phyloP scores from a whole-genome alignment of 1,284 basidiomycete species.

The Papiliotrema fonsecae region DNA sequence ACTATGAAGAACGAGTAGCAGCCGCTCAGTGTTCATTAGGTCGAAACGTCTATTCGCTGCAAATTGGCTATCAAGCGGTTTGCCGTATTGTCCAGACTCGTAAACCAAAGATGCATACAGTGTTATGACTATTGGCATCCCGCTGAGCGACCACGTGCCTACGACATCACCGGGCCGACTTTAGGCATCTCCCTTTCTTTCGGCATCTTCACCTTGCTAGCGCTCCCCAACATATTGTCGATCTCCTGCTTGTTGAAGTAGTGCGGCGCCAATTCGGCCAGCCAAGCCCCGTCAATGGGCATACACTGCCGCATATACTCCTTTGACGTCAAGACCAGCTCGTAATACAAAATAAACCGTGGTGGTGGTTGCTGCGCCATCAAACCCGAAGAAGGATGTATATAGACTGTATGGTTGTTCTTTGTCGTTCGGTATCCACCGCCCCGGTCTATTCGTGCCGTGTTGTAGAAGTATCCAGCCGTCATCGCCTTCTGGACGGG shows the following conservation, averaged over 20 bases:
- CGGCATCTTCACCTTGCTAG: conserved; percentile 77
- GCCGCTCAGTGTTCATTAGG: no score
- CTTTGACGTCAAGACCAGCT: conserved; percentile 58
- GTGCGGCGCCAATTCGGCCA: conserved; percentile 90
- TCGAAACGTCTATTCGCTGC: no score
- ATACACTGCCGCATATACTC: conserved; percentile 77
- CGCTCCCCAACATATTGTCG: conserved; percentile 72
- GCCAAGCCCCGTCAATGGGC: conserved; percentile 93
- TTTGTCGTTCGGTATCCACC: conserved; percentile 91
- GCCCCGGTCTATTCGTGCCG: conserved; percentile 84
- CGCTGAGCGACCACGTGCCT: no score
- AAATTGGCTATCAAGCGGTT: no score
- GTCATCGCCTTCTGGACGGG: conserved; percentile 93
- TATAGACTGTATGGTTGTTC: conserved; percentile 90
- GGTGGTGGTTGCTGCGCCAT: conserved; percentile 94
- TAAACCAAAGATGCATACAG: no score
- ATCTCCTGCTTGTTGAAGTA: conserved; percentile 87
- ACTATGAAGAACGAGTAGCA: no score
- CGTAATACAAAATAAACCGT: conserved; percentile 87
- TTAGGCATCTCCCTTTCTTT: conserved; percentile 51
- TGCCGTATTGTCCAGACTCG: no score
- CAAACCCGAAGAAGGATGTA: conserved; percentile 91
- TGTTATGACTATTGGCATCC: no score
- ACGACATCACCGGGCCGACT: conserved; percentile 26
- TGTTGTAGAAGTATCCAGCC: conserved; percentile 94